Percentiles rank a stretch among this genome's conserved stretches.
Conservation (phyloP, 2,329 filamentous ascomycete species). For the Chaetomiaceae sp. region DNA sequence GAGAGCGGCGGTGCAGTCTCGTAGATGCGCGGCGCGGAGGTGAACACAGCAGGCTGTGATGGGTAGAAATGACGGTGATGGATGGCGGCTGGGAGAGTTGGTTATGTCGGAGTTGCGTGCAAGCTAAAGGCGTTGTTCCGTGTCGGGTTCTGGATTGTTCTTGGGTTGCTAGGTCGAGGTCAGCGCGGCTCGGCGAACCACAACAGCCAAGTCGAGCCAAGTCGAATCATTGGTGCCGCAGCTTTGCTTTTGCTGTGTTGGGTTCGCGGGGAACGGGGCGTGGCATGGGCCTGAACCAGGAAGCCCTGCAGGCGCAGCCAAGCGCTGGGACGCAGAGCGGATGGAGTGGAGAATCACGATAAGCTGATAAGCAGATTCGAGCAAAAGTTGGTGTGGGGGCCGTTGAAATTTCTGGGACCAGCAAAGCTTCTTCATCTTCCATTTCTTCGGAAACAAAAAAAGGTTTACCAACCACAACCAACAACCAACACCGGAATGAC, state of each 20-base stretch:
- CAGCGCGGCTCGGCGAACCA: constrained; percentile 9
- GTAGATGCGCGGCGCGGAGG: constrained; percentile 6
- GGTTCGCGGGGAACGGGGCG: constrained; percentile 1
- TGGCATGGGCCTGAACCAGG: not conserved
- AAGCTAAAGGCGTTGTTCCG: not conserved
- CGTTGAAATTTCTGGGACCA: constrained; percentile 18
- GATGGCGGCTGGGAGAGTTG: not conserved
- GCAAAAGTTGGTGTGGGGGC: constrained; percentile 10
- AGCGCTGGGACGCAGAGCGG: no score
- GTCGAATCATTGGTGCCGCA: constrained; percentile 13
- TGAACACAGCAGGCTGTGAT: not conserved
- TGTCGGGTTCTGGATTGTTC: constrained; percentile 12
- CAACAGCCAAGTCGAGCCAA: not conserved
- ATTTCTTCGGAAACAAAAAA: constrained; percentile 3
- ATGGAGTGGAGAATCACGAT: no score
- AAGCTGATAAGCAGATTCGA: constrained; percentile 20
- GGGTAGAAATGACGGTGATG: not conserved
- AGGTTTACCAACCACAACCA: not conserved
- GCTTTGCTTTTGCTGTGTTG: constrained; percentile 7
- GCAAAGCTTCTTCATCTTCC: not conserved
- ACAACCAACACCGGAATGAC: constrained; percentile 18
- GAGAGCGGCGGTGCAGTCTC: constrained; percentile 4
- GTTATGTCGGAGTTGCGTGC: no score
- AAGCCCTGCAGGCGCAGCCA: not conserved
- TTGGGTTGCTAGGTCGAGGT: not conserved